phyloP scores from a whole-genome alignment of 2,329 filamentous ascomycete genomes.

The Clarireedia hainanense region DNA sequence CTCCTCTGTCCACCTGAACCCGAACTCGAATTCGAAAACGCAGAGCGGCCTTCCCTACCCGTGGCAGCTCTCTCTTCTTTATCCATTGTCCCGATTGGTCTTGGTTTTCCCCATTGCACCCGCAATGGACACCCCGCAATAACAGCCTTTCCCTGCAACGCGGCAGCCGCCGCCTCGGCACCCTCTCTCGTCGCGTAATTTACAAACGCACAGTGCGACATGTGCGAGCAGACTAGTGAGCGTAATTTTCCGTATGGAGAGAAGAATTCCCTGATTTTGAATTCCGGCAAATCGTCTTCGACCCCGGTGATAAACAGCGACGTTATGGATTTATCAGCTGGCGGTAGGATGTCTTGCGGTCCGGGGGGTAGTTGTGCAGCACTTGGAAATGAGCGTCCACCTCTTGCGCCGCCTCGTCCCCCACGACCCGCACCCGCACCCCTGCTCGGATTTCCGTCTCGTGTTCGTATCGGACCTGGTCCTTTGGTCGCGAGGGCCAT shows the following conservation, averaged over 20 bases:
- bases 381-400: constrained; percentile 54
- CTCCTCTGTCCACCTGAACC: constrained; percentile 28
- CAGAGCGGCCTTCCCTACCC: constrained; percentile 65
- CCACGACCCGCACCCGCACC: constrained; percentile 28
- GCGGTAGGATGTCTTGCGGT: constrained; percentile 79
- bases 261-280: constrained; percentile 87
- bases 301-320: constrained; percentile 93
- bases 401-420: constrained; percentile 33
- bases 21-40: constrained; percentile 39
- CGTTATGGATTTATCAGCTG: constrained; percentile 75
- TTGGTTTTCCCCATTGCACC: constrained; percentile 88
- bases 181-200: constrained; percentile 82
- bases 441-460: constrained; percentile 46
- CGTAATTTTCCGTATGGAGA: constrained; percentile 81
- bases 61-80: constrained; percentile 76
- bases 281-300: constrained; percentile 91
- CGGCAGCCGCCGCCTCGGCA: constrained; percentile 77
- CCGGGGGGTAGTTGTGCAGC: constrained; percentile 69
- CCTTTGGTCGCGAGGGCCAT: constrained; percentile 40
- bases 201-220: constrained; percentile 93
- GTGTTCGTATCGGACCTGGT: constrained; percentile 72
- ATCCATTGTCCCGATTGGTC: constrained; percentile 85
- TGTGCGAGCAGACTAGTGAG: constrained; percentile 90
- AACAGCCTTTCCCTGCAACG: constrained; percentile 80
- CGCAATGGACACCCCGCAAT: constrained; percentile 86